phyloP scores from a whole-genome alignment of 768 basidiomycete species.

The Psilocybe tampanensis region DNA sequence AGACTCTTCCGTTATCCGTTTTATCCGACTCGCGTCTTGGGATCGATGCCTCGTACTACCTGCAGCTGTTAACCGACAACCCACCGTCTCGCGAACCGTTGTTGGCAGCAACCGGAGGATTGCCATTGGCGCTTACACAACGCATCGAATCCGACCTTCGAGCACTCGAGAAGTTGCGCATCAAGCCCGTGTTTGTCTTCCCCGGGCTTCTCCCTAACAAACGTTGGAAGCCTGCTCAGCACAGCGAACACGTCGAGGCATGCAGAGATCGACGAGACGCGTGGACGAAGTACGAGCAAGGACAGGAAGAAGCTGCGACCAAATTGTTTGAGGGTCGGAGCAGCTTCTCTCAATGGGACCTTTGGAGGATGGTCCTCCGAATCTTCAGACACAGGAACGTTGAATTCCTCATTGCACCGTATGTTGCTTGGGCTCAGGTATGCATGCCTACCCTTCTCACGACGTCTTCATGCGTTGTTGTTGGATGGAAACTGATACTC shows the following conservation, averaged over 20 bases:
- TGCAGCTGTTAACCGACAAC: constrained; percentile 75
- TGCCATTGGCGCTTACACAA: constrained; percentile 84
- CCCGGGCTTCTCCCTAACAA: constrained; percentile 83
- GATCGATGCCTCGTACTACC: constrained; percentile 93
- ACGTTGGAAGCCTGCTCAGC: constrained; percentile 66
- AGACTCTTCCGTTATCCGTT: constrained; percentile 77
- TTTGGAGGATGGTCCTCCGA: constrained; percentile 91
- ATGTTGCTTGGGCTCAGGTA: constrained; percentile 95
- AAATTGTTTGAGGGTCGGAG: constrained; percentile 79
- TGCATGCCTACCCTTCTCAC: constrained; percentile 32
- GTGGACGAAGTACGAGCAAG: constrained; percentile 93
- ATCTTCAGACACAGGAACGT: constrained; percentile 94
- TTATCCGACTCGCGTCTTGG: constrained; percentile 93
- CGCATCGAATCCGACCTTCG: constrained; percentile 94
- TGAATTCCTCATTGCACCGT: constrained; percentile 95
- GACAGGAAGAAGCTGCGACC: constrained; percentile 87
- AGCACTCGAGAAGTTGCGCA: constrained; percentile 83
- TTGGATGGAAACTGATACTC: constrained; percentile 1
- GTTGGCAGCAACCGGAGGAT: constrained; percentile 92
- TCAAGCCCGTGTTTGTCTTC: constrained; percentile 99
- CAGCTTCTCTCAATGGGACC: constrained; percentile 80
- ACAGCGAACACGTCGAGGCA: constrained; percentile 62
- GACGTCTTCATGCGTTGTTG: constrained; percentile 4
- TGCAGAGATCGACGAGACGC: constrained; percentile 81
- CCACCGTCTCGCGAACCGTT: constrained; percentile 86